Percentiles rank a stretch among this genome's conserved stretches.
These are phyloP conservation scores for Pleurotus sapidus DNA, from an alignment of 768 basidiomycete species.

Conservation along the genomic window DNA sequence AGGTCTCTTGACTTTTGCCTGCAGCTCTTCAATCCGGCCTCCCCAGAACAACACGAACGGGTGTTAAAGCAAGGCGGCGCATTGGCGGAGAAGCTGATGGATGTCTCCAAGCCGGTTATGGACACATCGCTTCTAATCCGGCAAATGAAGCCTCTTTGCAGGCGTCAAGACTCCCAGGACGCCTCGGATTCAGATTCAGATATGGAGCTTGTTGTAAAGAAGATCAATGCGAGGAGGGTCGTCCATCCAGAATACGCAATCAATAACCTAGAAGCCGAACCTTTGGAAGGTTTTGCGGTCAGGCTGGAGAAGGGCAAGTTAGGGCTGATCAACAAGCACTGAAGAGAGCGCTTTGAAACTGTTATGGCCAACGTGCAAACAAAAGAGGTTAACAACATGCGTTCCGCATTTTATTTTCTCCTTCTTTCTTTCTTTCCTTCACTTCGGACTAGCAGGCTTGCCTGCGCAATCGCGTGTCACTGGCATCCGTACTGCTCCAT, in stretches of 20 bases:
- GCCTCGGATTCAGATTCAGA: slow-evolving; percentile 31
- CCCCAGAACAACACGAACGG: slow-evolving; percentile 55
- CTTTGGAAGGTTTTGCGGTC: slow-evolving; percentile 56
- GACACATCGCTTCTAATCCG: slow-evolving; percentile 39
- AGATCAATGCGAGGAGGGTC: slow-evolving; percentile 68
- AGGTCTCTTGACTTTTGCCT: slow-evolving; percentile 77
- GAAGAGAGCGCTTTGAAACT: neutral
- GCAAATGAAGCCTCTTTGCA: slow-evolving; percentile 23
- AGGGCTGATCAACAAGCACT: slow-evolving; percentile 37
- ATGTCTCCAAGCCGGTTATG: slow-evolving; percentile 48
- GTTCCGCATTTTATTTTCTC: neutral
- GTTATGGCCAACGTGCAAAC: too few species aligned
- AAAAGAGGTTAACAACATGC: neutral
- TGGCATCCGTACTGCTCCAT: neutral
- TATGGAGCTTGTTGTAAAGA: slow-evolving; percentile 55
- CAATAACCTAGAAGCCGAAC: slow-evolving; percentile 68
- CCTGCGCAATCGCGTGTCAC: neutral
- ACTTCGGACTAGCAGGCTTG: neutral
- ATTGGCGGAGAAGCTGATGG: slow-evolving; percentile 38
- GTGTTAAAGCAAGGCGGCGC: slow-evolving; percentile 16
- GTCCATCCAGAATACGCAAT: slow-evolving; percentile 67
- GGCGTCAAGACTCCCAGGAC: neutral
- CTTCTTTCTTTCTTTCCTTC: neutral
- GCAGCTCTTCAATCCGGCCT: slow-evolving; percentile 67
- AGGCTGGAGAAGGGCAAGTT: slow-evolving; percentile 52